Base-by-base conservation (phyloP, 2,329 filamentous ascomycete genomes). In the Dendryphion nanum region DNA sequence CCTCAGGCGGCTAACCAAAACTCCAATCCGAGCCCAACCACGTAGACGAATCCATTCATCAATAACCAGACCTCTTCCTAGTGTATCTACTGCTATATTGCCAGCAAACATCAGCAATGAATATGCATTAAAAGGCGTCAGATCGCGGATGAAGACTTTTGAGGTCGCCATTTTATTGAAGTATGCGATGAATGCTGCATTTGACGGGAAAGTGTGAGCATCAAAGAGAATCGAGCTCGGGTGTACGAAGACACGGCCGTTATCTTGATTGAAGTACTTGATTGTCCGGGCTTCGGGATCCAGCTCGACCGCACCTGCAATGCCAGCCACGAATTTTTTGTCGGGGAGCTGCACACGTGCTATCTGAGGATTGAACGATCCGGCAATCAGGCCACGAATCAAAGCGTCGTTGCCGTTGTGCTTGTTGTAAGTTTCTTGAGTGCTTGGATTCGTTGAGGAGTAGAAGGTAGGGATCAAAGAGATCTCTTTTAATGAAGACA, bases 21-120 rank as follows among this genome's bases (percentile, higher is more conserved):
- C 91, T 19, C 91, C 93, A 47, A 98, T 93, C 32, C 93, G 79
- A 1, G 93, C 91, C 93, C 93, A 98, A 1, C 93, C 93, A 17
- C 89, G 78, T 20, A 98, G 70, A 23, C 79, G 66, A 21, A 97
- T 72, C 93, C 91, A 97, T 35, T 88, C 89, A 67, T 97, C 93
- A 3, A 98, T 87, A 3, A 96, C 72, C 14, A 98, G 70, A 0
- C 93, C 93, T 16, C 90, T 76, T 5, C 91, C 91, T 30, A 89
- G 72, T 1, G 89, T 95, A 67, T 97, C 93, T 3, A 97, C 79
- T 42, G 82, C 80, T 35, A 97, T 89, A 2, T 81, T 75, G 0
- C 93, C 93, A 1, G 84, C 86, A 66, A 98, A 97, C 41, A 98
- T 76, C 18, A 98, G 79, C 21, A 96, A 73, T 0, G 85, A 85